These are phyloP conservation scores for Alternaria sp. DNA, from an alignment of 2,329 filamentous ascomycete genomes.

Conservation along the genomic window DNA sequence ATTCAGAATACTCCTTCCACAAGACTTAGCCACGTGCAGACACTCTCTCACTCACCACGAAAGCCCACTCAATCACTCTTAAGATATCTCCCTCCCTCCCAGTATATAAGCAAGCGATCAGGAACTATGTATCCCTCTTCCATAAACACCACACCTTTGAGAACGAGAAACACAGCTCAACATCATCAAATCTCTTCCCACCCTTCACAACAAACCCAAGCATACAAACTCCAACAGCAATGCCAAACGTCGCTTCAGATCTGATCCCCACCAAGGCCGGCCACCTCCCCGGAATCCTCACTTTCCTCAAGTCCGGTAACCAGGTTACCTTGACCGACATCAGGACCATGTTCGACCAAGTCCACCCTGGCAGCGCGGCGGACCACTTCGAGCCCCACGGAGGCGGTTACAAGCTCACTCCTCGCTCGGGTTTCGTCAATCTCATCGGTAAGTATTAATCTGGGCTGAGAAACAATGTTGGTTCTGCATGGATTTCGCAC, in stretches of 20 bases:
- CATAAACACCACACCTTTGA: neutral
- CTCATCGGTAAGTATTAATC: neutral
- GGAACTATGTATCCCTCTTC: neutral
- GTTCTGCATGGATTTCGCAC: neutral
- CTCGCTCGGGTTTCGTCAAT: neutral
- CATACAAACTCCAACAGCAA: neutral
- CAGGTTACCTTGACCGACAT: neutral
- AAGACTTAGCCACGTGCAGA: neutral
- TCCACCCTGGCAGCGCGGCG: neutral
- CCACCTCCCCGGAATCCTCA: neutral
- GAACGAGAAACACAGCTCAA: neutral
- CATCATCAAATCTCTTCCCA: neutral
- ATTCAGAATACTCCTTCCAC: neutral
- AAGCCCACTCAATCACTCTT: accelerated
- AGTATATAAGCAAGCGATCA: neutral
- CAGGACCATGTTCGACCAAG: neutral
- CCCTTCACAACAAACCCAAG: neutral
- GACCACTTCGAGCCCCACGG: neutral
- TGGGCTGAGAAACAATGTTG: neutral
- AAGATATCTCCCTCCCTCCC: neutral
- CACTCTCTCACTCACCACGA: neutral
- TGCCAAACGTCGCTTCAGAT: neutral
- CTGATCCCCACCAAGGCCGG: neutral
- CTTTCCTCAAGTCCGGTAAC: neutral
- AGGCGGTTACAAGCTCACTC: neutral